Evolutionary conservation across 441 rosid species (phyloP), one percentile per base, ranked within the genome.

Genomic region (Populus hybrid): DNA sequence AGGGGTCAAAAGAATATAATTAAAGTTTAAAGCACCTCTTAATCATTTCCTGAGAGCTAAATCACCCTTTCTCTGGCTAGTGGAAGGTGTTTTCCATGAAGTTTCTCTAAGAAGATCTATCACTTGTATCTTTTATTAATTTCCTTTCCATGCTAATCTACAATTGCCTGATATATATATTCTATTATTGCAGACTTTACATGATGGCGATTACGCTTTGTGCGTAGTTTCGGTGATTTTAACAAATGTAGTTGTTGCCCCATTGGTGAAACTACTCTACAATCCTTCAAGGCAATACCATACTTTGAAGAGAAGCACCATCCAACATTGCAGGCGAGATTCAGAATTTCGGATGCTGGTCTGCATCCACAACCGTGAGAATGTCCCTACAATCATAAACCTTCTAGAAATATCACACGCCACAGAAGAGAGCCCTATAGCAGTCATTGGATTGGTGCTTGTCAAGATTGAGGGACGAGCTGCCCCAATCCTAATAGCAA

Each of bases 381-480:
- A 63, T 57, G 81, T 89, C 23, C 88, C 91, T 23, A 80, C 87
- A 3, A 65, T 88, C 69, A 79, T 86, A 6, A 87, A 90, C 76
- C 83, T 92, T 28, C 74, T 92, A 3, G 92, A 90, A 78, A 78
- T 82, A 50, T 83, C 92, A 38, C 30, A 83, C 40, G 88, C 87
- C 3, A 79, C 78, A 5, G 24, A 77, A 28, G 83, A 83, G 20
- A 88, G 85, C 73, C 85, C 88, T 0, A 34, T 92, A 20, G 59
- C 86, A 0, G 79, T 87, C 82, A 79, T 80, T 36, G 84, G 83
- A 0, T 16, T 90, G 70, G 77, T 81, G 70, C 85, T 92, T 2
- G 80, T 87, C 3, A 90, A 89, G 78, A 92, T 89, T n/a, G 83
- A 76, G 14, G 95, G 93, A 36, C 80, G 92, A 72, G 74, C 87